A percentile compares a stretch with the other conserved stretches of the same genome.
Evolutionary conservation across 1,284 basidiomycete species (phyloP).

Genomic region (Marasmius oreades): DNA sequence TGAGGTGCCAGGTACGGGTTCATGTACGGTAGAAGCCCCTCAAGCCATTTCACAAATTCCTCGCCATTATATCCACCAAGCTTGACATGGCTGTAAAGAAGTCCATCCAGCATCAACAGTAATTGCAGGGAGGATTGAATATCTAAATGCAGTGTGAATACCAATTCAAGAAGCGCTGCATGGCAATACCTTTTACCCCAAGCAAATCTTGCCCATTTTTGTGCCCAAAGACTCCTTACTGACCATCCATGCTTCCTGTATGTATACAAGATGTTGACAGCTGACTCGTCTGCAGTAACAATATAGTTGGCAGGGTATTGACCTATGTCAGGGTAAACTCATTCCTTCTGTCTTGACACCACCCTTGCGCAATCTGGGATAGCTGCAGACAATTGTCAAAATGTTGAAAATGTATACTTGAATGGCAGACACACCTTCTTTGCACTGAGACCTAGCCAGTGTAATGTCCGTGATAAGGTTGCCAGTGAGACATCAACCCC

Average conservation of each 20-base stretch:
- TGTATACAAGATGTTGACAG: slow-evolving; percentile 20
- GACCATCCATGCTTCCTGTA: slow-evolving; percentile 18
- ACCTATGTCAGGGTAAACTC: slow-evolving; percentile 13
- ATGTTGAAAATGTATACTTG: neutral
- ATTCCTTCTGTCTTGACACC: slow-evolving; percentile 9
- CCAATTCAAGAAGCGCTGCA: slow-evolving; percentile 7
- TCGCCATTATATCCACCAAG: slow-evolving; percentile 17
- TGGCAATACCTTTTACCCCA: slow-evolving; percentile 16
- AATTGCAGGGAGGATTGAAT: slow-evolving; percentile 29
- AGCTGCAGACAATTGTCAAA: neutral
- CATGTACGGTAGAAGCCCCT: slow-evolving; percentile 8
- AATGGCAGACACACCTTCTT: slow-evolving; percentile 13
- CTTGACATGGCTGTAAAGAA: slow-evolving; percentile 19
- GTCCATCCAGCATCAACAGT: slow-evolving; percentile 22
- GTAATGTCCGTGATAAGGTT: slow-evolving; percentile 13
- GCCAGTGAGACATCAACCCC: slow-evolving; percentile 11
- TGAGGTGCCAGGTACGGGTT: neutral
- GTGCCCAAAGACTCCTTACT: slow-evolving; percentile 6
- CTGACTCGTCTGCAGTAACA: slow-evolving; percentile 21
- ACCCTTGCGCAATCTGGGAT: slow-evolving; percentile 10
- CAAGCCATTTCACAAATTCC: slow-evolving; percentile 17
- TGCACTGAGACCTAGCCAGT: slow-evolving; percentile 6
- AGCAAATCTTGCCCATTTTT: slow-evolving; percentile 19
- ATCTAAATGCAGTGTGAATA: slow-evolving; percentile 15
- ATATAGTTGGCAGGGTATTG: slow-evolving; percentile 15